A percentile compares a stretch with the other conserved stretches of the same genome.
phyloP scores from a whole-genome alignment of 139 green algal genomes.

The Chlamydomonas sp. region DNA sequence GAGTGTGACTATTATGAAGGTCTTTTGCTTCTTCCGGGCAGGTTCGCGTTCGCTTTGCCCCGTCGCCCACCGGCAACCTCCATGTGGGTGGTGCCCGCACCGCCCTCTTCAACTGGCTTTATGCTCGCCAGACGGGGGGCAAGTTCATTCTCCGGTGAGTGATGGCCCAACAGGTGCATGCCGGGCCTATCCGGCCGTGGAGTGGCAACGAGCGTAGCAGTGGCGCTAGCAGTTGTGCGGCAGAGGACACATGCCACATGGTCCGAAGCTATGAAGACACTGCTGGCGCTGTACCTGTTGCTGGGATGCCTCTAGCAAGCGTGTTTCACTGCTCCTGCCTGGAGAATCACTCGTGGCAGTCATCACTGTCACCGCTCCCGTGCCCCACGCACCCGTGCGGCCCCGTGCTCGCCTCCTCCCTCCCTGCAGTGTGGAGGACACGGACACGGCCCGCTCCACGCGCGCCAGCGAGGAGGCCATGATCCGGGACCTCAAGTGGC shows the following conservation, averaged over 20 bases:
- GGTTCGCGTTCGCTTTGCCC: constrained; percentile 95
- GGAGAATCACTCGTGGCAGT: too few species aligned
- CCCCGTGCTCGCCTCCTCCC: background rate
- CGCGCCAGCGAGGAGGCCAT: constrained; percentile 91
- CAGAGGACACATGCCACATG: background rate
- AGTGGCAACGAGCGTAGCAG: background rate
- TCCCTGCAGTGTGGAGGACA: constrained; percentile 93
- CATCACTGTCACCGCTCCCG: background rate
- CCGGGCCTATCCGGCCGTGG: background rate
- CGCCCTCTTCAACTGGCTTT: constrained; percentile 99
- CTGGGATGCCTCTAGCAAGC: too few species aligned
- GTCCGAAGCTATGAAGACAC: too few species aligned
- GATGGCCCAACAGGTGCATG: background rate
- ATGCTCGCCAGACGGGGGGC: constrained; percentile 85
- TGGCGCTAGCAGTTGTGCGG: background rate
- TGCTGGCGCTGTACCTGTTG: too few species aligned
- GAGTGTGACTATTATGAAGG: background rate
- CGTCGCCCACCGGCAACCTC: constrained; percentile 97
- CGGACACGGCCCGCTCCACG: constrained; percentile 93
- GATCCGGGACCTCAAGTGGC: constrained; percentile 93
- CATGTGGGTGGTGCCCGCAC: constrained; percentile 97
- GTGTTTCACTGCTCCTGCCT: too few species aligned
- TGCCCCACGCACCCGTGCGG: background rate
- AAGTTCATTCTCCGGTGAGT: constrained; percentile 93
- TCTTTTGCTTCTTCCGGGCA: background rate